Percentiles rank a stretch among this genome's conserved stretches.
Evolutionary conservation across 164 flowering plant genomes (phyloP).

Genomic region (Annona squamosa): DNA sequence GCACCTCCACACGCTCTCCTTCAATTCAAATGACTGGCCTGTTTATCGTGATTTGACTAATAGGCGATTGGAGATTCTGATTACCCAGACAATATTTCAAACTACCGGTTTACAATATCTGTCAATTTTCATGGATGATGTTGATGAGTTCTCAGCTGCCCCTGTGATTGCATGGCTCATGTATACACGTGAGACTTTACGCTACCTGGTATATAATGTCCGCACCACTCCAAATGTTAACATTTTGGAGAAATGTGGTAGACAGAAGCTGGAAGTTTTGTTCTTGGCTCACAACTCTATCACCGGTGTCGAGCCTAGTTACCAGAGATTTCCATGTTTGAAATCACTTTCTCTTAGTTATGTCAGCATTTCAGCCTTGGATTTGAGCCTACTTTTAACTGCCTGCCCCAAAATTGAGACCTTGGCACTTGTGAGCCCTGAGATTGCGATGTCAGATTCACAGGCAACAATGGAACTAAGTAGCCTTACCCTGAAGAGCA

Average conservation of each 20-base stretch:
- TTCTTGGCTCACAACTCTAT: conserved; percentile 62
- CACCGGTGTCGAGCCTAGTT: conserved; percentile 76
- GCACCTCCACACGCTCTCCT: conserved; percentile 69
- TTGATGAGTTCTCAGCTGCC: conserved; percentile 80
- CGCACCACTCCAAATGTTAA: conserved; percentile 63
- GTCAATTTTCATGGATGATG: conserved; percentile 67
- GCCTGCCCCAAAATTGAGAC: conserved; percentile 74
- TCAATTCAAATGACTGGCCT: conserved; percentile 75
- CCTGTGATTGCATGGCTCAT: conserved; percentile 95
- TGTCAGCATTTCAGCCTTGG: conserved; percentile 79
- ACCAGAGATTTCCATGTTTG: conserved; percentile 72
- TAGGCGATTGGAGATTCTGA: conserved; percentile 54
- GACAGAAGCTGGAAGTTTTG: conserved; percentile 67
- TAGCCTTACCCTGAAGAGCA: conserved; percentile 54
- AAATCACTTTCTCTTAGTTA: conserved; percentile 55
- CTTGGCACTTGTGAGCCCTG: conserved; percentile 57
- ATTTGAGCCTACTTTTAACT: conserved; percentile 65
- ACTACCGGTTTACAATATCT: conserved; percentile 60
- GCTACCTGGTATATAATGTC: conserved; percentile 54
- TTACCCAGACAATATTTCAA: conserved; percentile 81
- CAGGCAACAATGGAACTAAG: conserved; percentile 62
- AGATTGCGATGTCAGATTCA: conserved; percentile 82
- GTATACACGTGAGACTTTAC: conserved; percentile 78
- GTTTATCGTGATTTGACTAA: conserved; percentile 54
- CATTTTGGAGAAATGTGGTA: conserved; percentile 77